A percentile compares a stretch with the other conserved stretches of the same genome.
phyloP scores from a whole-genome alignment of 106 monocot species.

The Posidonia australis region DNA sequence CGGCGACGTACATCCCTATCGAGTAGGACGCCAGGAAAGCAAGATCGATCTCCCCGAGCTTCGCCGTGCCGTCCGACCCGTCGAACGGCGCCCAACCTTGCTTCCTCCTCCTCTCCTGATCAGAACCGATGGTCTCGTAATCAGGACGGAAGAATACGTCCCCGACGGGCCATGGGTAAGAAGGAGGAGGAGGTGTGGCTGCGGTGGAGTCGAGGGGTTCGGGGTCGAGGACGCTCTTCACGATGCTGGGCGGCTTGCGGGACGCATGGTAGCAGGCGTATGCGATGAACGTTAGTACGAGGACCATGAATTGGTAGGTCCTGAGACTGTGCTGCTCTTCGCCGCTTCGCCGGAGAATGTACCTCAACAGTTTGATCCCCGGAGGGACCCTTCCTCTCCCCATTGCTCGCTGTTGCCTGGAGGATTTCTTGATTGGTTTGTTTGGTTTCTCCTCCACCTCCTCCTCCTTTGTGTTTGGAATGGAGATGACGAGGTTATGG shows the following conservation, averaged over 20 bases:
- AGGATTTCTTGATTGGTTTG: too few relatives aligned
- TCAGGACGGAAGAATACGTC: constrained; percentile 5
- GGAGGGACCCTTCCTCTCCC: constrained; percentile 13
- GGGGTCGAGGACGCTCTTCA: constrained; percentile 29
- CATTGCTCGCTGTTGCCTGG: too few relatives aligned
- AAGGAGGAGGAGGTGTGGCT: neutral
- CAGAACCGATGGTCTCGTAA: neutral
- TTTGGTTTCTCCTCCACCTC: too few relatives aligned
- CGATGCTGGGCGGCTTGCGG: constrained; percentile 27
- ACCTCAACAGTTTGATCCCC: constrained; percentile 10
- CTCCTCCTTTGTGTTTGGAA: too few relatives aligned
- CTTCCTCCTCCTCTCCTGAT: neutral
- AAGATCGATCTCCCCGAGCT: constrained; percentile 43
- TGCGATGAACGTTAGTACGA: constrained; percentile 16
- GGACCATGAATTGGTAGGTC: constrained; percentile 9
- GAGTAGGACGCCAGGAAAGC: constrained; percentile 47
- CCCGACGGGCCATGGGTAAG: constrained; percentile 16
- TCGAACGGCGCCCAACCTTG: constrained; percentile 35
- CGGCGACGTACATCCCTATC: constrained; percentile 40
- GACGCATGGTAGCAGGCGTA: constrained; percentile 29
- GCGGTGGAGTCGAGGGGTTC: neutral
- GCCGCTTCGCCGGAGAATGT: neutral
- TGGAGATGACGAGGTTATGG: too few relatives aligned
- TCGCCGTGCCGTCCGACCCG: constrained; percentile 28
- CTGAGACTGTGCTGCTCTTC: neutral